Base-by-base conservation (phyloP, 2,329 filamentous ascomycete species). In the Triangularia setosa region DNA sequence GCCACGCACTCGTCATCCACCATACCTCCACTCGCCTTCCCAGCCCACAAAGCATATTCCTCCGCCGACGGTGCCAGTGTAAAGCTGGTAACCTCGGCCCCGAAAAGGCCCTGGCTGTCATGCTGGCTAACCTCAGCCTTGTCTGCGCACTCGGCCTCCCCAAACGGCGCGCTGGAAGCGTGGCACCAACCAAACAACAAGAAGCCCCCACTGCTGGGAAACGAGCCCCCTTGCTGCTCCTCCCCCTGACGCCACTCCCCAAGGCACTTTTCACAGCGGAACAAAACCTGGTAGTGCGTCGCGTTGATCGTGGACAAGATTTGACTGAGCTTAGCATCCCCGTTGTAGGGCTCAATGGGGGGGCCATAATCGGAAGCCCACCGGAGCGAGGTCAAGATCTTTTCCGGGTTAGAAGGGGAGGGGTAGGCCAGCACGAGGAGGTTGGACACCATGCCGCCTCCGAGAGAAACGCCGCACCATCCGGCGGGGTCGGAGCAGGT, bases 251-350 rank as follows among this genome's bases (percentile, higher is more conserved):
- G 35, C 23, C 35, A 72, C 79, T 81, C 84, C 1, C 73, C 66
- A 4, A 81, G 72, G 69, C 81, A 84, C 69, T 76, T 74, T 69
- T 83, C 74, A 72, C 86, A 89, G 62, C 82, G 80, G 75, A 87
- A 89, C 27, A 87, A 79, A 44, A 88, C 69, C 16, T 78, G 79
- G 73, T 83, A 88, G 71, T 83, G 76, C 12, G 82, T 85, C 21
- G 78, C 75, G 73, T 82, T 87, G 64, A 87, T 75, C n/a, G 76
- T 78, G 27, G 81, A 79, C 12, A 80, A 82, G 58, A 88, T 81
- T 63, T 85, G 80, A 0, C 80, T 84, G 21, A 88, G 71, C 1
- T 78, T 82, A 0, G 85, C 86, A 67, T 84, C 78, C 59, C 86
- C 86, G 2, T 79, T 79, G 74, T 88, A 89, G 53, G 81, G 69